Evolutionary conservation across 208 protist species (phyloP).

Genomic region (Vickermania ingenoplastis): DNA sequence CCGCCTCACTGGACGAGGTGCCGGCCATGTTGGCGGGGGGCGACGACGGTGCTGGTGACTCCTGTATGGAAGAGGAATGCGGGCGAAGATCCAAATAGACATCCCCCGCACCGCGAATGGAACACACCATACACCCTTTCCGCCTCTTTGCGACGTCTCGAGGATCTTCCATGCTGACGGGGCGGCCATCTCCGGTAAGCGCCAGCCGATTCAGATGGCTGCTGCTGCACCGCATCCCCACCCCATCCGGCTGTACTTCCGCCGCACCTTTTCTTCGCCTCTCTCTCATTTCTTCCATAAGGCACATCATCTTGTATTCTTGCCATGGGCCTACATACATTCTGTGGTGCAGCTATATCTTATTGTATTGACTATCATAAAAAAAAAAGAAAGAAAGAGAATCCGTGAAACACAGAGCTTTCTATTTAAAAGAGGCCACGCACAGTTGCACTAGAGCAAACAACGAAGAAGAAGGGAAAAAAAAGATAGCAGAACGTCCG

Average conservation of each 20-base stretch:
- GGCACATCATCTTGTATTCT: slow-evolving; percentile 55
- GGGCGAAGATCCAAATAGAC: neutral
- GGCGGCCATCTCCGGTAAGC: neutral
- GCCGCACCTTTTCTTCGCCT: neutral
- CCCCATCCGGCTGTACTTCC: neutral
- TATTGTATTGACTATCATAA: too few relatives aligned
- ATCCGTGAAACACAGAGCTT: too few relatives aligned
- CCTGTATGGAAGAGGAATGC: too few relatives aligned
- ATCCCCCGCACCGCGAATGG: neutral
- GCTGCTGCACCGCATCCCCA: neutral
- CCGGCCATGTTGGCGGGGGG: neutral
- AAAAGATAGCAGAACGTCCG: too few relatives aligned
- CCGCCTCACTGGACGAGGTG: neutral
- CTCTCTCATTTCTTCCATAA: slow-evolving; percentile 34
- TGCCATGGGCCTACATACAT: slow-evolving; percentile 72
- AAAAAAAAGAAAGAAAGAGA: too few relatives aligned
- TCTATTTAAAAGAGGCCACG: too few relatives aligned
- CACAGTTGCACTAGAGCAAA: too few relatives aligned
- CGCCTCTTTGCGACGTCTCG: neutral
- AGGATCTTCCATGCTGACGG: neutral
- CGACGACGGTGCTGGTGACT: too few relatives aligned
- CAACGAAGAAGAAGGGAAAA: too few relatives aligned
- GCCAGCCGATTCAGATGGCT: neutral
- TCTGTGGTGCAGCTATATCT: too few relatives aligned
- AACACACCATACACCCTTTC: neutral